These are phyloP conservation scores for Colletotrichum destructivum DNA, from an alignment of 2,329 filamentous ascomycete species.

Conservation along the genomic window DNA sequence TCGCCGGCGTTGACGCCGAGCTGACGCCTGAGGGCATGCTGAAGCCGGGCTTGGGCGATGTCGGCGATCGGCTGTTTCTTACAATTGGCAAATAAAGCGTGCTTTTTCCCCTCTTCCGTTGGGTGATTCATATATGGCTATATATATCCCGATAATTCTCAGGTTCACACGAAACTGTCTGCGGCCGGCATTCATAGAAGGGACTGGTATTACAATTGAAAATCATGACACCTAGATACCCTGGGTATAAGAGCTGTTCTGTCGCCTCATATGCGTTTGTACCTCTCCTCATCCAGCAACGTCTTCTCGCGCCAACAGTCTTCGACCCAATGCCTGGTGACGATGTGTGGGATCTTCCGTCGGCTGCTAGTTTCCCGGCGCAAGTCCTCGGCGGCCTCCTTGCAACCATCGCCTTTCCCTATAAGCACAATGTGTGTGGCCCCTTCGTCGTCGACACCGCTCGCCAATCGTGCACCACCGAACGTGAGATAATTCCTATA, in stretches of 20 bases:
- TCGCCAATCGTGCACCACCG: slow-evolving; percentile 73
- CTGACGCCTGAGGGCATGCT: slow-evolving; percentile 90
- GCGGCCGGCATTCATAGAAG: slow-evolving; percentile 15
- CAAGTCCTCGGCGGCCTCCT: slow-evolving; percentile 56
- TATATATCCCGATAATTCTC: too few species aligned
- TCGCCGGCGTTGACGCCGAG: slow-evolving; percentile 83
- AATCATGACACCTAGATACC: slow-evolving; percentile 10
- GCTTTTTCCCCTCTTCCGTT: not conserved
- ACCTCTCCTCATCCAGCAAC: slow-evolving; percentile 82
- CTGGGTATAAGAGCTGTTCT: slow-evolving; percentile 4
- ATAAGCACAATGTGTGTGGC: slow-evolving; percentile 82
- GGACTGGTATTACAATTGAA: slow-evolving; percentile 22
- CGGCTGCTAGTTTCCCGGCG: slow-evolving; percentile 53
- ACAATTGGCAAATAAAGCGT: slow-evolving; percentile 82
- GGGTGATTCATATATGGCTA: too few species aligned
- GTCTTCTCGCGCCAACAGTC: slow-evolving; percentile 87
- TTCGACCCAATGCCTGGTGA: slow-evolving; percentile 80
- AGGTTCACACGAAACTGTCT: too few species aligned
- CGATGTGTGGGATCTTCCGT: slow-evolving; percentile 75
- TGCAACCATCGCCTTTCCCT: slow-evolving; percentile 55
- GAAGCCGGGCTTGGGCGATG: slow-evolving; percentile 89
- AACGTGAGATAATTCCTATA: slow-evolving; percentile 76
- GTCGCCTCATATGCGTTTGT: slow-evolving; percentile 50
- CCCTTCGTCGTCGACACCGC: slow-evolving; percentile 63
- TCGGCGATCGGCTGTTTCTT: slow-evolving; percentile 91